Conservation (phyloP, 129 eudicot genomes). For the Gnaphalium uliginosum region DNA sequence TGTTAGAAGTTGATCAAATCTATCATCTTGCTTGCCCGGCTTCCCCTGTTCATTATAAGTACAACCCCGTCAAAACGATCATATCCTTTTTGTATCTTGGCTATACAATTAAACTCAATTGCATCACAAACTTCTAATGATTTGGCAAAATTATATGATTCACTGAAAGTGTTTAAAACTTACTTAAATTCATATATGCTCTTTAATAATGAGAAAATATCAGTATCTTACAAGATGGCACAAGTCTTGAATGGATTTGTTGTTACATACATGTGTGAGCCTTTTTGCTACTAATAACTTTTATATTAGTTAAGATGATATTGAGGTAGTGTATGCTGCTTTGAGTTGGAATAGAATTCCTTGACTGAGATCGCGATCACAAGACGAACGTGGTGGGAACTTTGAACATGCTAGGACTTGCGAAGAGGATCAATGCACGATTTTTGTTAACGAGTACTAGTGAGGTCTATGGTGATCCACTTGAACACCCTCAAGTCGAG, state of each 20-base stretch:
- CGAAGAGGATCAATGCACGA: slow-evolving; percentile 70
- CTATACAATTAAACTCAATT: not conserved
- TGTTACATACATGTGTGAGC: not conserved
- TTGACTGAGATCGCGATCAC: slow-evolving; percentile 44
- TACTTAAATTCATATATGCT: not conserved
- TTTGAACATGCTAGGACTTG: slow-evolving; percentile 71
- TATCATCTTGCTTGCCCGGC: slow-evolving; percentile 94
- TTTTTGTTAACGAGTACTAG: slow-evolving; percentile 78
- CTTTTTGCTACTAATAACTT: not conserved
- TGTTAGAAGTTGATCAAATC: slow-evolving; percentile 87
- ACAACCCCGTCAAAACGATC: slow-evolving; percentile 86
- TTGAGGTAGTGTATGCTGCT: not conserved
- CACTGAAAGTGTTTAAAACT: not conserved
- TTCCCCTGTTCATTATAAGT: slow-evolving; percentile 85
- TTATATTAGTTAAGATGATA: not conserved
- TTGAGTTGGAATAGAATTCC: slow-evolving; percentile 19
- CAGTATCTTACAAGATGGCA: not conserved
- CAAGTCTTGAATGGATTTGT: not conserved
- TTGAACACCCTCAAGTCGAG: slow-evolving; percentile 77
- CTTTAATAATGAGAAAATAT: not conserved
- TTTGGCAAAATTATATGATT: not conserved
- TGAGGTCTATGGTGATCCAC: slow-evolving; percentile 90
- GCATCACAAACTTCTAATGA: not conserved
- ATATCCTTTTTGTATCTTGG: slow-evolving; percentile 53
- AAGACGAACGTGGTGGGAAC: slow-evolving; percentile 85